phyloP scores from a whole-genome alignment of 208 protist genomes.

The Leishmania major region DNA sequence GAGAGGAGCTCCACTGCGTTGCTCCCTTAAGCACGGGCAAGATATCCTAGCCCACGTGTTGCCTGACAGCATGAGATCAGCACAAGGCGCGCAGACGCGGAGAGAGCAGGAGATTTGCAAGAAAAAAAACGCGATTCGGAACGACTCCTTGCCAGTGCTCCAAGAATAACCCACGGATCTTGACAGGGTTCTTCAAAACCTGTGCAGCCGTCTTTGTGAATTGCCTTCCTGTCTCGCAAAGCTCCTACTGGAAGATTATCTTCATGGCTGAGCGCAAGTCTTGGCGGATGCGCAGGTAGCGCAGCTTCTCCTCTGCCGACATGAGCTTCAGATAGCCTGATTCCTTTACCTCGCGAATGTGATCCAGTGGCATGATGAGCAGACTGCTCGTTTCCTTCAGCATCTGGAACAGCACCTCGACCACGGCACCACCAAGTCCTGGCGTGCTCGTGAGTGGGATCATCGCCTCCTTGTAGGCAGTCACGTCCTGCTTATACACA shows the following conservation, averaged over 20 bases:
- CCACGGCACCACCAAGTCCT: slow-evolving; percentile 79
- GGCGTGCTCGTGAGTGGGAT: slow-evolving; percentile 63
- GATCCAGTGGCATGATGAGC: slow-evolving; percentile 79
- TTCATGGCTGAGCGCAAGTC: slow-evolving; percentile 71
- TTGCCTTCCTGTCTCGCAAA: not conserved
- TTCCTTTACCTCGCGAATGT: slow-evolving; percentile 86
- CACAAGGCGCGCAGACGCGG: not conserved
- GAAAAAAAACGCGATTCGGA: not conserved
- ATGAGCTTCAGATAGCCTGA: slow-evolving; percentile 76
- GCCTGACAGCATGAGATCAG: not conserved
- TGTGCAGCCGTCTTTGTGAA: not conserved
- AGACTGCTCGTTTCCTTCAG: slow-evolving; percentile 86
- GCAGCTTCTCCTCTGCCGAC: slow-evolving; percentile 75
- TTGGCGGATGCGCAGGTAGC: slow-evolving; percentile 78
- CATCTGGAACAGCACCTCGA: slow-evolving; percentile 83
- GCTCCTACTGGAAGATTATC: slow-evolving; percentile 41
- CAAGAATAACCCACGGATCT: not conserved
- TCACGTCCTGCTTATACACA: slow-evolving; percentile 91
- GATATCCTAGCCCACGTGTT: not conserved
- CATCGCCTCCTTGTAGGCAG: slow-evolving; percentile 87
- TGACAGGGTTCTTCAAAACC: not conserved
- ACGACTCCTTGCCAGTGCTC: not conserved
- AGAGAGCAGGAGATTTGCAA: not conserved
- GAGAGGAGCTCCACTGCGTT: not conserved
- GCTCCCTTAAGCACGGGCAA: not conserved